These are phyloP conservation scores for Astragalus membranaceus DNA, from an alignment of 306 rosid genomes.

Conservation along the genomic window DNA sequence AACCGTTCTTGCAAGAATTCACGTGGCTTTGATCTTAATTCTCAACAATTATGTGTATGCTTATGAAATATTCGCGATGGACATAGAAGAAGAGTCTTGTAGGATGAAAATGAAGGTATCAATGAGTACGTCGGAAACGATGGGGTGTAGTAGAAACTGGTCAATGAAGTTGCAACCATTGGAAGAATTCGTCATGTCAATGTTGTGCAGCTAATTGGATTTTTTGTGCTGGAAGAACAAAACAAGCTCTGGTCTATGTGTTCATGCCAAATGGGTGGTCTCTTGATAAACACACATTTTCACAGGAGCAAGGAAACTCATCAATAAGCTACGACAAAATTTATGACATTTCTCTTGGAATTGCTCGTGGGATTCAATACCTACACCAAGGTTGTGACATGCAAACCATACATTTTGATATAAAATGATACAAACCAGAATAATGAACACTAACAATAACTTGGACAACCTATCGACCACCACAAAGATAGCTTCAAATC, in stretches of 20 bases:
- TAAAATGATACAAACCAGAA: no score
- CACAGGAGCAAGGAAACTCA: background rate
- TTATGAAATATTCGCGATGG: no score
- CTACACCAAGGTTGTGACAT: conserved; percentile 18
- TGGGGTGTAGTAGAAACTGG: background rate
- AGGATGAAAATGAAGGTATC: background rate
- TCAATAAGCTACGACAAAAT: background rate
- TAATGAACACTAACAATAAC: no score
- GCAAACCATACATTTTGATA: conserved; percentile 18
- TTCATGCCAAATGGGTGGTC: conserved; percentile 21
- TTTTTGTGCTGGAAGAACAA: conserved; percentile 15
- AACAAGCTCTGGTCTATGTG: conserved; percentile 6
- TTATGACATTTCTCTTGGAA: background rate
- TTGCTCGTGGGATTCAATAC: conserved; percentile 13
- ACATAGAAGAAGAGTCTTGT: background rate
- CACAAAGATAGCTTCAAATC: no score
- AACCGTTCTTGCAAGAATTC: no score
- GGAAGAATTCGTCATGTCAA: conserved; percentile 13
- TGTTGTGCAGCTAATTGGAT: conserved; percentile 16
- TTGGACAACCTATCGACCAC: no score
- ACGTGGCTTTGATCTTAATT: no score
- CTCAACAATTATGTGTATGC: no score
- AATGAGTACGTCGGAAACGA: background rate
- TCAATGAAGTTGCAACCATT: conserved; percentile 18
- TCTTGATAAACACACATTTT: conserved; percentile 7